Evolutionary conservation across 768 basidiomycete species (phyloP).

Genomic region (Piloderma croceum): DNA sequence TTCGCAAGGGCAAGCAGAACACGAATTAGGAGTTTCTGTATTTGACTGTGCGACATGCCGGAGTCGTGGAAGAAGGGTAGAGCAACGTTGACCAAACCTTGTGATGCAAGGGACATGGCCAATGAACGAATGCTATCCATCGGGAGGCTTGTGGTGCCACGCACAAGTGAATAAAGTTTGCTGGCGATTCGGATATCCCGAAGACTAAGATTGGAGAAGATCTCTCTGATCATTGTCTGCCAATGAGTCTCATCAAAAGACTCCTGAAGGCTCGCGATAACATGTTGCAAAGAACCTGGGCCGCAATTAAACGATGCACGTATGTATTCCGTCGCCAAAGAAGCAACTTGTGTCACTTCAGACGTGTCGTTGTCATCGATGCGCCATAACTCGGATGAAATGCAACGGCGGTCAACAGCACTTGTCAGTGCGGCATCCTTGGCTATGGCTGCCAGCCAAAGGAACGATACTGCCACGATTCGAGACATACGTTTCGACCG

Average conservation of each 20-base stretch:
- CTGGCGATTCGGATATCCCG: conserved; percentile 25
- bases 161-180: conserved; percentile 29
- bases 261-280: conserved; percentile 26
- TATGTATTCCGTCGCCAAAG: conserved; percentile 20
- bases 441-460: conserved; percentile 38
- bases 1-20: conserved; percentile 35
- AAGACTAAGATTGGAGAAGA: conserved; percentile 9
- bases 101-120: conserved; percentile 22
- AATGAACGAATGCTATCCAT: conserved; percentile 23
- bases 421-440: conserved; percentile 32
- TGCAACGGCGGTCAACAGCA: conserved; percentile 31
- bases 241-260: conserved; percentile 19
- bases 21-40: conserved; percentile 33
- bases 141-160: conserved; percentile 19
- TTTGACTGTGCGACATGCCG: conserved; percentile 24
- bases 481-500: conserved; percentile 27
- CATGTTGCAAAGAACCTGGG: conserved; percentile 21
- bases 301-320: conserved; percentile 23
- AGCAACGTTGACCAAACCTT: conserved; percentile 23
- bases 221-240: conserved; percentile 25
- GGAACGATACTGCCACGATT: conserved; percentile 37
- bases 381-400: conserved; percentile 23
- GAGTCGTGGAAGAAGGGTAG: conserved; percentile 29
- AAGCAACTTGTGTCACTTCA: conserved; percentile 6
- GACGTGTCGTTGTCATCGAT: conserved; percentile 6